These are phyloP conservation scores for Tolypocladium guangdongense DNA, from an alignment of 2,329 filamentous ascomycete species.

Conservation along the genomic window DNA sequence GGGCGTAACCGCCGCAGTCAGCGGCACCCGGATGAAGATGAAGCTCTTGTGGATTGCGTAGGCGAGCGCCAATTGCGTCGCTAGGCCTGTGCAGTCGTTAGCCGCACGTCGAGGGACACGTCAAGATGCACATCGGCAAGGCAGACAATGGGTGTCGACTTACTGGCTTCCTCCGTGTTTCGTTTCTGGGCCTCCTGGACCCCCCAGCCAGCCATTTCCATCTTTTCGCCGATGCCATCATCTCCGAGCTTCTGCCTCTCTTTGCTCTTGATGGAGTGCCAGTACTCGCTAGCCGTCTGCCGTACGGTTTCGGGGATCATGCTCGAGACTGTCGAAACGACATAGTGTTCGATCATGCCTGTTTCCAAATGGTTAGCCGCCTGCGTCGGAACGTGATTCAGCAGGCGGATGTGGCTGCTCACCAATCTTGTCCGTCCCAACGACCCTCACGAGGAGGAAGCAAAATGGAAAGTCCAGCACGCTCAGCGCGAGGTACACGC, in stretches of 20 bases:
- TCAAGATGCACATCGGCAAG: neutral
- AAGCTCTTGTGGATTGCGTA: constrained; percentile 98
- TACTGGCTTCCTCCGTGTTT: constrained; percentile 62
- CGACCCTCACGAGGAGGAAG: constrained; percentile 71
- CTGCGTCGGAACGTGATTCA: neutral
- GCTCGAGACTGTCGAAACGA: constrained; percentile 48
- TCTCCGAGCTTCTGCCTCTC: constrained; percentile 32
- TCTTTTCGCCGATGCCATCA: constrained; percentile 31
- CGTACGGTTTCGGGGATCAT: constrained; percentile 50
- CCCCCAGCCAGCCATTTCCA: constrained; percentile 46
- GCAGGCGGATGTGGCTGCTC: constrained; percentile 13
- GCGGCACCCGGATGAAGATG: constrained; percentile 88
- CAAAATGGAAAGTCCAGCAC: constrained; percentile 91
- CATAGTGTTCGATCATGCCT: constrained; percentile 55
- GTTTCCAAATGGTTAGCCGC: constrained; percentile 2
- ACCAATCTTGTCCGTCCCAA: constrained; percentile 83
- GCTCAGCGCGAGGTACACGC: constrained; percentile 78
- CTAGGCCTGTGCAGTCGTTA: constrained; percentile 38
- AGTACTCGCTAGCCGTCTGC: constrained; percentile 38
- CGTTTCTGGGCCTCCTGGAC: constrained; percentile 52
- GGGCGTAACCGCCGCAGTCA: constrained; percentile 82
- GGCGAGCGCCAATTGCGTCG: constrained; percentile 80
- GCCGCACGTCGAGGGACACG: constrained; percentile 1
- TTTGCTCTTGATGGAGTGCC: constrained; percentile 33
- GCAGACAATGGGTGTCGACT: constrained; percentile 25